Evolutionary conservation across 2,329 filamentous ascomycete genomes (phyloP).

Genomic region (Dactylella cylindrospora): DNA sequence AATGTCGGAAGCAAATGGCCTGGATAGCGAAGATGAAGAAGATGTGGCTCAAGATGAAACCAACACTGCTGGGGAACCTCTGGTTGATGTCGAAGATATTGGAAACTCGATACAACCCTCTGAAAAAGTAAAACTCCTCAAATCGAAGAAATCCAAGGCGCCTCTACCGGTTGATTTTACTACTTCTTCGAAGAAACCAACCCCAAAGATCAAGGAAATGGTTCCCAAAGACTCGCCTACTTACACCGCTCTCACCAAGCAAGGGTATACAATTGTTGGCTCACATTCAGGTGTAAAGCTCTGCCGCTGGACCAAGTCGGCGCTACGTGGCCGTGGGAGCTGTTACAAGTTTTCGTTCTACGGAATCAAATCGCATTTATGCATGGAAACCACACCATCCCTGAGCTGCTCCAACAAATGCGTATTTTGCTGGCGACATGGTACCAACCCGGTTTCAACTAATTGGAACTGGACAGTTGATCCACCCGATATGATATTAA

Average conservation of each 20-base stretch:
- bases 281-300: constrained; percentile 73
- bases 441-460: constrained; percentile 93
- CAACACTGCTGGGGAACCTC: constrained; percentile 34
- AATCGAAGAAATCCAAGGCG: constrained; percentile 59
- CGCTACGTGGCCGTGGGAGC: constrained; percentile 84
- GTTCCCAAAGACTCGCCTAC: constrained; percentile 88
- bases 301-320: constrained; percentile 97
- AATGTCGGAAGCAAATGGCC: constrained; percentile 46
- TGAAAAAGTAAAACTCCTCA: constrained; percentile 54
- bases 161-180: constrained; percentile 85
- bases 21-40: constrained; percentile 46
- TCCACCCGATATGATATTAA: constrained; percentile 82
- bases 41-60: constrained; percentile 44
- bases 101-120: constrained; percentile 45
- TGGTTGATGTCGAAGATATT: constrained; percentile 49
- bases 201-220: constrained; percentile 75
- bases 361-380: constrained; percentile 91
- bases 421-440: constrained; percentile 98
- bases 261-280: constrained; percentile 93
- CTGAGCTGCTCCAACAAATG: constrained; percentile 97
- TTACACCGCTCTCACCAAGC: constrained; percentile 84
- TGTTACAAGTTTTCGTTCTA: constrained; percentile 99
- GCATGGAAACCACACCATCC: constrained; percentile 96
- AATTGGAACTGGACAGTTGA: constrained; percentile 97
- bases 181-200: constrained; percentile 58